phyloP scores from a whole-genome alignment of 1,139 yeast species.

The Scheffersomyces segobiensis region DNA sequence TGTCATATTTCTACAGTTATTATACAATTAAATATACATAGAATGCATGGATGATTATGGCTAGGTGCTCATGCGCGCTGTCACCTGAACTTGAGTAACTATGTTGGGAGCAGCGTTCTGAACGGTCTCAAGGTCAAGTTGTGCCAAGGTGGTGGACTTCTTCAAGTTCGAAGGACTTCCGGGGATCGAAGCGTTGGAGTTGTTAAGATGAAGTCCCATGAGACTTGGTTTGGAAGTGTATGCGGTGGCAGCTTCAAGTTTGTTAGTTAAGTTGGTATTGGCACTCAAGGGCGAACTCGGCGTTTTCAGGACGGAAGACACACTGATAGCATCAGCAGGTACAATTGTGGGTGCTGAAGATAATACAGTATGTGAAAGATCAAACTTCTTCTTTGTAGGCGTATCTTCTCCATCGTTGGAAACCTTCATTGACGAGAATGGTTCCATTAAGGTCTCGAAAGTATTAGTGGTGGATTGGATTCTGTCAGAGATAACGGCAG shows the following conservation, averaged over 20 bases:
- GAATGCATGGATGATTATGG: not conserved
- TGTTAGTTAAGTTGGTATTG: conserved; percentile 30
- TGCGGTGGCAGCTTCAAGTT: conserved; percentile 15
- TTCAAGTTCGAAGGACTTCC: conserved; percentile 15
- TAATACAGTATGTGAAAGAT: conserved; percentile 20
- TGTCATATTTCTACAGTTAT: not conserved
- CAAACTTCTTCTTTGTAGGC: conserved; percentile 14
- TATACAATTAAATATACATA: not conserved
- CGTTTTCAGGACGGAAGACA: conserved; percentile 10
- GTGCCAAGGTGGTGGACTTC: conserved; percentile 33
- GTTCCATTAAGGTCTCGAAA: conserved; percentile 16
- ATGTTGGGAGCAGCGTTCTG: conserved; percentile 39
- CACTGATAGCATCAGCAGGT: conserved; percentile 13
- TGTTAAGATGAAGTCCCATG: conserved; percentile 7
- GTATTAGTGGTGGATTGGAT: conserved; percentile 5
- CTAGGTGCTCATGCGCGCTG: conserved; percentile 43
- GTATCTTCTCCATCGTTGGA: conserved; percentile 7
- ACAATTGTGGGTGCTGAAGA: conserved; percentile 19
- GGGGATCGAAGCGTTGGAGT: conserved; percentile 7
- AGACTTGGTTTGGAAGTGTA: conserved; percentile 15
- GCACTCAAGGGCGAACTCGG: conserved; percentile 28
- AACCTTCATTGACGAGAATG: conserved; percentile 12
- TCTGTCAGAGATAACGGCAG: not conserved
- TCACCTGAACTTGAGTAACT: conserved; percentile 49
- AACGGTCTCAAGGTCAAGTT: conserved; percentile 30